Evolutionary conservation across 257 asterid species (phyloP), one percentile per base, ranked within the genome.

Genomic region (Scutellaria baicalensis): DNA sequence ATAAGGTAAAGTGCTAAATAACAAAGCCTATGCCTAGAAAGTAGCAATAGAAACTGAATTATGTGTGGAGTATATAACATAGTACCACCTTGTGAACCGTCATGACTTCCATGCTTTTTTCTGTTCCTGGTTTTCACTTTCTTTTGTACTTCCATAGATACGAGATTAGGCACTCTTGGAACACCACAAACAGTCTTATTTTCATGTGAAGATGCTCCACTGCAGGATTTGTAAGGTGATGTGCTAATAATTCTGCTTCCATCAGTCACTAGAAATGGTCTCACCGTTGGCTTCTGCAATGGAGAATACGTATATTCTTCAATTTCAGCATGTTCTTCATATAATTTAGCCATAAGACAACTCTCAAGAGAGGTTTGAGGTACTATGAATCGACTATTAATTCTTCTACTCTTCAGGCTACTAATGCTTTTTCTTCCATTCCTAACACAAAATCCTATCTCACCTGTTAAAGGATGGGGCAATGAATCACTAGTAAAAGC

Each of bases 321-420:
- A 73, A 69, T 68, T 63, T 78, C 78, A 55, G 76, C 77, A 56
- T 42, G 80, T 76, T 82, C 90, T 44, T 79, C 73, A 67, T 81
- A 88, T 64, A 88, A 77, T 84, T 93, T 96, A 67, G 97, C 95
- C 87, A 90, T 75, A 70, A 93, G 85, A 76, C 97, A 87, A 78
- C 97, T 89, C 79, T 93, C 91, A 59, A 93, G 82, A 71, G 95
- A 87, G 42, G 83, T 85, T 62, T 54, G 74, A 55, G 94, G 96
- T 54, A 80, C 85, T 58, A 81, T 18, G 55, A 70, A 44, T 56
- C 69, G 80, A 50, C 75, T 70, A 39, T 67, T 67, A 73, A 75
- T 75, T 70, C 79, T 54, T 74, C 82, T 81, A 79, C 86, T 73
- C 74, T 85, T 85, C 75, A 87, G 81, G 66, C 81, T 69, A 72